Conservation (phyloP, 1,284 basidiomycete genomes). For the Cryptococcus sp. region DNA sequence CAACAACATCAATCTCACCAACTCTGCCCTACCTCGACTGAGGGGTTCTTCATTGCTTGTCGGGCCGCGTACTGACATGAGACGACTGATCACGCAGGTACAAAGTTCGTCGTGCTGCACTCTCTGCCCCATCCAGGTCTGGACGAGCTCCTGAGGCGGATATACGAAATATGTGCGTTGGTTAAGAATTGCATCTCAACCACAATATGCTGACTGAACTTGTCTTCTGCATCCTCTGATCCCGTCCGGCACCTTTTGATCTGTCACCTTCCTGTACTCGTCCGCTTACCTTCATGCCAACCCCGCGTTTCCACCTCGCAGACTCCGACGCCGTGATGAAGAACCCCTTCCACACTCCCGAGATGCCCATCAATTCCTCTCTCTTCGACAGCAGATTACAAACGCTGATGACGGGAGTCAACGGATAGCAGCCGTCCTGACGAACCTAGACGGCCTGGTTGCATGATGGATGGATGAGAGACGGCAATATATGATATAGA, state of each 20-base stretch:
- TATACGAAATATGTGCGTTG: slow-evolving; percentile 78
- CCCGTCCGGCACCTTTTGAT: neutral
- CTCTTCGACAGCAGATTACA: slow-evolving; percentile 73
- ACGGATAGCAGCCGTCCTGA: slow-evolving; percentile 12
- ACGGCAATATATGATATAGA: no score
- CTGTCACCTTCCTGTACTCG: neutral
- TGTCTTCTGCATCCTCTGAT: neutral
- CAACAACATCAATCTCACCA: no score
- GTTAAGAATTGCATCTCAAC: neutral
- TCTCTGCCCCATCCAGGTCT: slow-evolving; percentile 62
- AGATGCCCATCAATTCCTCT: slow-evolving; percentile 96
- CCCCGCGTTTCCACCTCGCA: slow-evolving; percentile 11
- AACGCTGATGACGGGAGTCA: slow-evolving; percentile 43
- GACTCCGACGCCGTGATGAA: slow-evolving; percentile 91
- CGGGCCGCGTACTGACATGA: no score
- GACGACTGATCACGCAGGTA: slow-evolving; percentile 61
- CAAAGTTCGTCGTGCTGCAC: slow-evolving; percentile 92
- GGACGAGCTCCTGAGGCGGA: slow-evolving; percentile 72
- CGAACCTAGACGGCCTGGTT: neutral
- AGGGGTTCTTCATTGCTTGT: no score
- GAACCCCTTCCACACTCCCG: slow-evolving; percentile 97
- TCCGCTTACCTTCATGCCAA: no score
- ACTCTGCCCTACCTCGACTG: no score
- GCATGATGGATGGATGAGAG: neutral
- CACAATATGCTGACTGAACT: neutral